Conservation (phyloP, 148 eudicot species). For the Hydrangea macrophylla region DNA sequence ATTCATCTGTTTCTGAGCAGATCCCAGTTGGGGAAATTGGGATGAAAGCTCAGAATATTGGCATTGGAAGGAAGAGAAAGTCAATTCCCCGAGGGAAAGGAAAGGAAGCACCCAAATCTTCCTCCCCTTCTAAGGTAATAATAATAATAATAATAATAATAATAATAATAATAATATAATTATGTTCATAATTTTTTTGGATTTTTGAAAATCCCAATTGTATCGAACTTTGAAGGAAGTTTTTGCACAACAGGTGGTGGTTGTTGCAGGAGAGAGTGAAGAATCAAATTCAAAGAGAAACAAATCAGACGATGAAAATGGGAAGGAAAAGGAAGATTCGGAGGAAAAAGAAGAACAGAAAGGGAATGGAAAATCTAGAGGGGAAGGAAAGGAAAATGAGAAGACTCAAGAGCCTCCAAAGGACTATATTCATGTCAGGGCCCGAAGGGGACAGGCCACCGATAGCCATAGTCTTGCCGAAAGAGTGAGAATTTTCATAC, state of each 20-base stretch:
- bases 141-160: constrained; percentile 10
- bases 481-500: constrained; percentile 32
- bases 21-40: constrained; percentile 47
- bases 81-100: constrained; percentile 50
- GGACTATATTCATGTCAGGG: constrained; percentile 73
- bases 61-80: constrained; percentile 67
- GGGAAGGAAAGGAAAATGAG: constrained; percentile 28
- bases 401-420: constrained; percentile 46
- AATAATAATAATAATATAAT: constrained; percentile 14
- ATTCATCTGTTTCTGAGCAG: constrained; percentile 79
- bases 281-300: constrained; percentile 44
- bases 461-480: constrained; percentile 71
- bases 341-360: constrained; percentile 15
- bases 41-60: constrained; percentile 37
- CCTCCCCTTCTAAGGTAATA: constrained; percentile 33
- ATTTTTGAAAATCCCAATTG: not conserved
- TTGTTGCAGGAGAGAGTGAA: constrained; percentile 26
- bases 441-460: constrained; percentile 56
- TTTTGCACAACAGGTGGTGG: constrained; percentile 22
- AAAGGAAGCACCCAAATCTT: constrained; percentile 27
- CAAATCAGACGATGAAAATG: constrained; percentile 30
- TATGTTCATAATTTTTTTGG: not conserved
- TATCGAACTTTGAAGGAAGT: not conserved
- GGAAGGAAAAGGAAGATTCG: constrained; percentile 20
- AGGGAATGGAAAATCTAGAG: constrained; percentile 13